Percentiles rank a stretch among this genome's conserved stretches.
Evolutionary conservation across 805 yeast genomes (phyloP).

Genomic region (Diddensiella santjacobensis): DNA sequence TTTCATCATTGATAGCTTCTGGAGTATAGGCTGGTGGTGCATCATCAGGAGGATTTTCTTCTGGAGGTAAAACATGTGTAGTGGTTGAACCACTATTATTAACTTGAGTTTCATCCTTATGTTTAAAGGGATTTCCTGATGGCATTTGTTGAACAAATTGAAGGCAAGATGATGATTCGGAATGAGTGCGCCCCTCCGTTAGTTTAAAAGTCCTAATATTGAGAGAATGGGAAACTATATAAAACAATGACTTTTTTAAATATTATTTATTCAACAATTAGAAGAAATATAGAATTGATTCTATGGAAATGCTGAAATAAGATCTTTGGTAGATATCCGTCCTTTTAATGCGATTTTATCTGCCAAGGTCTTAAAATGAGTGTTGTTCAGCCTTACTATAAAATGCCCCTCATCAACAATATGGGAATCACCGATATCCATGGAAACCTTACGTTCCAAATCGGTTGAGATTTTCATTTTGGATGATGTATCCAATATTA

Average conservation of each 20-base stretch:
- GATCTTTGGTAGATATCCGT: background rate
- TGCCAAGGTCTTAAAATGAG: conserved; percentile 1
- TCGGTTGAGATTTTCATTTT: conserved; percentile 14
- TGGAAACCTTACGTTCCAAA: conserved; percentile 11
- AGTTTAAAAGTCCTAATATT: too few relatives aligned
- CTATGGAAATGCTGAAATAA: background rate
- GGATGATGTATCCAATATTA: conserved; percentile 19
- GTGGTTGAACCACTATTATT: background rate
- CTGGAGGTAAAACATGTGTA: conserved; percentile 15
- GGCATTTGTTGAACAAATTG: background rate
- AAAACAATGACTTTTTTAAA: background rate
- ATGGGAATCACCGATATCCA: conserved; percentile 5
- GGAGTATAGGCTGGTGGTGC: conserved; percentile 24
- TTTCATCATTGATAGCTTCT: conserved; percentile 8
- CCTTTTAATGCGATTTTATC: background rate
- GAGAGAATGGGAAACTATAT: too few relatives aligned
- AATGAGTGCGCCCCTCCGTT: background rate
- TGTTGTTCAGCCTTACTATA: conserved; percentile 7
- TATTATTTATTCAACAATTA: too few relatives aligned
- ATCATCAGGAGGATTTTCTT: conserved; percentile 22
- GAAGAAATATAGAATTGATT: background rate
- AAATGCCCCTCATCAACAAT: conserved; percentile 17
- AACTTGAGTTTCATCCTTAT: background rate
- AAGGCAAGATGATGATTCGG: background rate
- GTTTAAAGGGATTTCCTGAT: background rate